A percentile compares a stretch with the other conserved stretches of the same genome.
Evolutionary conservation across 148 eudicot genomes (phyloP).

Genomic region (Arbutus unedo): DNA sequence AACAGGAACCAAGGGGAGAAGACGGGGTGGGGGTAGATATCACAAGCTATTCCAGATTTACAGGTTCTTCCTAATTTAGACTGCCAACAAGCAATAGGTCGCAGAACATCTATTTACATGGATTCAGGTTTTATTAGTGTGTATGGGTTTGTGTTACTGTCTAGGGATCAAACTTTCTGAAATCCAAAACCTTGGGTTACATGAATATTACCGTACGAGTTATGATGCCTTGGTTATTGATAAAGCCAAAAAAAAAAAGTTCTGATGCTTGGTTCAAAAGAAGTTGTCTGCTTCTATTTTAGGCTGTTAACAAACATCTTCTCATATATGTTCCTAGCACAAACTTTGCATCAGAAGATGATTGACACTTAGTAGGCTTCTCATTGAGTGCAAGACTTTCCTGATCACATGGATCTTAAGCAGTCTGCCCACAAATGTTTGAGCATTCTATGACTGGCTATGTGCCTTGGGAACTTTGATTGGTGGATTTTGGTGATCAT

Average conservation of each 20-base stretch:
- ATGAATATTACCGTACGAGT: neutral
- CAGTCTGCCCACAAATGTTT: neutral
- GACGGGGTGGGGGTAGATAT: no score
- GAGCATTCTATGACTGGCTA: neutral
- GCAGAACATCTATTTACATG: neutral
- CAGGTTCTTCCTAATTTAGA: neutral
- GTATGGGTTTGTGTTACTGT: neutral
- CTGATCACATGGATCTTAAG: neutral
- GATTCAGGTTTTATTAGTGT: neutral
- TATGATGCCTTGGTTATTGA: neutral
- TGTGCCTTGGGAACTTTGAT: constrained; percentile 5
- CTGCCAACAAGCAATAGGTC: neutral
- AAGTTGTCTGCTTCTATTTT: neutral
- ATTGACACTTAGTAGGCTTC: neutral
- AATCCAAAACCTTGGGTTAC: neutral
- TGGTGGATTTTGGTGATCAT: neutral
- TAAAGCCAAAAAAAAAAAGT: neutral
- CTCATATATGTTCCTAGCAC: neutral
- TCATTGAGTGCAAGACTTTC: neutral
- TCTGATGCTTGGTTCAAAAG: neutral
- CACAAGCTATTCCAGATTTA: neutral
- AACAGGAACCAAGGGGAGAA: no score
- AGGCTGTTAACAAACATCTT: neutral
- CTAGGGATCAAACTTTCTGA: neutral
- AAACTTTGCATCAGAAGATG: neutral